Conservation (phyloP, 1,284 basidiomycete genomes). For the Boletus sp. region DNA sequence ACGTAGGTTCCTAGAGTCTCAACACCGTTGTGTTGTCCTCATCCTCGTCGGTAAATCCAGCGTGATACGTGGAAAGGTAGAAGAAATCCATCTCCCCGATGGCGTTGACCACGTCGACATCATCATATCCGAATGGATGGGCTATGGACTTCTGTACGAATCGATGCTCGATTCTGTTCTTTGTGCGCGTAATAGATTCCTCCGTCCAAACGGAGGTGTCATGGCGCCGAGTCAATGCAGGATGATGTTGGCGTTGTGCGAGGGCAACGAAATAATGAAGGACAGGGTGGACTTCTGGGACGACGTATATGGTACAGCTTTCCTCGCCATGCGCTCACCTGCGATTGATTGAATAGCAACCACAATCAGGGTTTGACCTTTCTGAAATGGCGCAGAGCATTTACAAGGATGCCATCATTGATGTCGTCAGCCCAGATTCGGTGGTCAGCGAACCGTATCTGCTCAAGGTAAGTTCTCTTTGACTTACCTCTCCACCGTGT, state of each 20-base stretch:
- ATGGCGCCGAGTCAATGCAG: constrained; percentile 92
- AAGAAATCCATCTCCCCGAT: constrained; percentile 77
- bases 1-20: constrained; percentile 50
- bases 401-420: constrained; percentile 81
- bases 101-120: constrained; percentile 83
- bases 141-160: constrained; percentile 91
- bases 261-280: constrained; percentile 74
- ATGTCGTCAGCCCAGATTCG: constrained; percentile 73
- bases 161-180: constrained; percentile 98
- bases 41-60: constrained; percentile 39
- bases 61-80: constrained; percentile 87
- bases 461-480: constrained; percentile 58
- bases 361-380: constrained; percentile 76
- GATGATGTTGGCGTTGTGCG: constrained; percentile 84
- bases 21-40: neutral
- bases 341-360: neutral
- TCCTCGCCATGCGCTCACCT: neutral
- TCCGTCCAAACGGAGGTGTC: constrained; percentile 72
- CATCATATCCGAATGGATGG: constrained; percentile 99
- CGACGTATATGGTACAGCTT: constrained; percentile 79
- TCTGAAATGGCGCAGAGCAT: constrained; percentile 74
- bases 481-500: neutral
- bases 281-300: constrained; percentile 90
- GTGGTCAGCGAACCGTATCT: constrained; percentile 69
- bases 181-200: constrained; percentile 83